Evolutionary conservation across 2,329 filamentous ascomycete species (phyloP).

Genomic region (Daldinia eschscholtzii): DNA sequence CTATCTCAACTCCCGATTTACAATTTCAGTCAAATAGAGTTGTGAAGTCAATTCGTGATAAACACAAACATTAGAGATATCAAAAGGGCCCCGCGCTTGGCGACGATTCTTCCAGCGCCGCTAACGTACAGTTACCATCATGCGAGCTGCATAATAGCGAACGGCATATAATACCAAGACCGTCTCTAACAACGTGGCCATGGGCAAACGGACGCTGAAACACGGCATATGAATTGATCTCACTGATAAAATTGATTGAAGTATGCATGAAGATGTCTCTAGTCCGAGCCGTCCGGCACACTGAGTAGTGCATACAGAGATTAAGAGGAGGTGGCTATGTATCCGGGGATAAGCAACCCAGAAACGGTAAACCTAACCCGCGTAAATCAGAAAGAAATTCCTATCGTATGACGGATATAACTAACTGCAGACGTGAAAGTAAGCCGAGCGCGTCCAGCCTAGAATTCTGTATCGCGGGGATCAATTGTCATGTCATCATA

Average conservation of each 20-base stretch:
- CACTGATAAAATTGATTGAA: constrained; percentile 12
- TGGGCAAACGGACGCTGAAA: neutral
- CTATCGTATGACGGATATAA: constrained; percentile 5
- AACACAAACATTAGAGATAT: neutral
- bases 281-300: neutral
- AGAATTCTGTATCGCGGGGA: neutral
- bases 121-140: neutral
- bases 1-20: constrained; percentile 13
- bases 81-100: neutral
- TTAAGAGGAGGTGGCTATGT: constrained; percentile 39
- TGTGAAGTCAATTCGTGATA: constrained; percentile 4
- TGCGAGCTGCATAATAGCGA: constrained; percentile 9
- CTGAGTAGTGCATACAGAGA: constrained; percentile 6
- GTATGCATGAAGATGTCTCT: constrained; percentile 9
- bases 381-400: neutral
- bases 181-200: constrained; percentile 1
- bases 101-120: neutral
- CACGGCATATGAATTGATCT: constrained; percentile 12
- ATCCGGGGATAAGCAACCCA: constrained; percentile 19
- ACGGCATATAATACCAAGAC: constrained; percentile 13
- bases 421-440: neutral
- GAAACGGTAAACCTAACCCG: neutral
- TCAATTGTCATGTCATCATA: neutral
- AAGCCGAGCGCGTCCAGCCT: neutral
- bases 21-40: constrained; percentile 7